phyloP scores from a whole-genome alignment of 2,329 filamentous ascomycete genomes.

The Talaromyces sp. region DNA sequence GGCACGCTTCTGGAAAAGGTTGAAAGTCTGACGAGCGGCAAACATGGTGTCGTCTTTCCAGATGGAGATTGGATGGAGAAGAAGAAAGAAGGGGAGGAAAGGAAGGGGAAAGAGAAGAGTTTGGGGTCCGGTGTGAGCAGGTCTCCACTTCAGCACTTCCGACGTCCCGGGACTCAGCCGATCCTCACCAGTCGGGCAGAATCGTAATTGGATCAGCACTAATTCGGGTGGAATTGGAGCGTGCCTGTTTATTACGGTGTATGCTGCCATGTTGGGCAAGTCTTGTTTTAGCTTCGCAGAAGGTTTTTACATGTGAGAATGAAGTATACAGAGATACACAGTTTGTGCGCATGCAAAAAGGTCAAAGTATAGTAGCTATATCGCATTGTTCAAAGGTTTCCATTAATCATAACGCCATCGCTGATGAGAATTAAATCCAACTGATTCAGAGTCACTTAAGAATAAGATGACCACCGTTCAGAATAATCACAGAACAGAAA shows the following conservation, averaged over 20 bases:
- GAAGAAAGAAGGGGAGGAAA: constrained; percentile 16
- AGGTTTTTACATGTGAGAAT: neutral
- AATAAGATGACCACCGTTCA: constrained; percentile 6
- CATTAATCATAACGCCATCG: constrained; percentile 31
- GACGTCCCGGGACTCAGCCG: constrained; percentile 23
- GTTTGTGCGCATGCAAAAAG: neutral
- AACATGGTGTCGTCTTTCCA: constrained; percentile 66
- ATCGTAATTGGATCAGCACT: constrained; percentile 1
- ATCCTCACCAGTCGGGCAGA: constrained; percentile 2
- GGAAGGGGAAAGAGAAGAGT: constrained; percentile 14
- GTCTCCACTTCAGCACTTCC: constrained; percentile 20
- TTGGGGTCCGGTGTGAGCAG: constrained; percentile 14
- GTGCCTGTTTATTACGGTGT: no score
- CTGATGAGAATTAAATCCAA: constrained; percentile 26
- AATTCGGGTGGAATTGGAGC: constrained; percentile 3
- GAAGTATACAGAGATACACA: neutral
- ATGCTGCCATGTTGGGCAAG: no score
- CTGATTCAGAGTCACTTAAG: no score
- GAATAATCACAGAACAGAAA: neutral
- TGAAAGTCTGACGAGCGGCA: constrained; percentile 61
- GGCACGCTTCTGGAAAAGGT: constrained; percentile 70
- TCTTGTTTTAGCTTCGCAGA: no score
- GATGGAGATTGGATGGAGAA: constrained; percentile 21
- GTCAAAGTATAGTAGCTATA: neutral
- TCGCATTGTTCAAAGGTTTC: neutral